These are phyloP conservation scores for Phyllosticta citriasiana DNA, from an alignment of 2,329 filamentous ascomycete genomes.

Conservation along the genomic window DNA sequence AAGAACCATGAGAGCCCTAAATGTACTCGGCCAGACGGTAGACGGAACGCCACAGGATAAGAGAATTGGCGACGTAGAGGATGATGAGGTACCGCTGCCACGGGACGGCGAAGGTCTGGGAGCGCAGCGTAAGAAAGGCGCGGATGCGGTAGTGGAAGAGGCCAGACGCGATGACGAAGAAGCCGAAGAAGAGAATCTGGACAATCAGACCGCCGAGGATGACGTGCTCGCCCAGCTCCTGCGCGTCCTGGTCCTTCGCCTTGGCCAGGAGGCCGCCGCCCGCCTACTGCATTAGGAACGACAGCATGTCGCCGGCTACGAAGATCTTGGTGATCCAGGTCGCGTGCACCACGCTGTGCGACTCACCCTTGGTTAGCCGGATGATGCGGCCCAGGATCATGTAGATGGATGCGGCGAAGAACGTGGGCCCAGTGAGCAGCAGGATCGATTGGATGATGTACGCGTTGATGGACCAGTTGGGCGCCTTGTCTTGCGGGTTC, in stretches of 20 bases:
- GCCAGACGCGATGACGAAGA: constrained; percentile 34
- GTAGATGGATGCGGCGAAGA: constrained; percentile 38
- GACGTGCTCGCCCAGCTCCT: constrained; percentile 28
- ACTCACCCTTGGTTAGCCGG: constrained; percentile 23
- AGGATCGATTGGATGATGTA: constrained; percentile 37
- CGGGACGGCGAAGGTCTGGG: background rate
- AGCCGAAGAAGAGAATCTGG: constrained; percentile 41
- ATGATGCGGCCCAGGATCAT: constrained; percentile 35
- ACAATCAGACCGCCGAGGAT: constrained; percentile 40
- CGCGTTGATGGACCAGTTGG: constrained; percentile 21
- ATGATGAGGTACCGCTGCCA: constrained; percentile 28
- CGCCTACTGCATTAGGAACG: constrained; percentile 30
- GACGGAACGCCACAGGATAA: constrained; percentile 42
- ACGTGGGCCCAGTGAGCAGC: constrained; percentile 36
- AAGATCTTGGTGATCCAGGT: constrained; percentile 33
- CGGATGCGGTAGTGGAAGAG: constrained; percentile 21
- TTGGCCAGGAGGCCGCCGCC: constrained; percentile 8
- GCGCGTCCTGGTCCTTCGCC: background rate
- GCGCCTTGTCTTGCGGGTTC: constrained; percentile 23
- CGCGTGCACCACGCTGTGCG: constrained; percentile 24
- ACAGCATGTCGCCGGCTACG: constrained; percentile 33
- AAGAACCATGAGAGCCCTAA: constrained; percentile 34
- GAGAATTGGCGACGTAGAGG: constrained; percentile 33
- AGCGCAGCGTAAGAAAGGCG: constrained; percentile 13
- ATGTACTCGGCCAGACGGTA: constrained; percentile 42